Percentiles rank a stretch among this genome's conserved stretches.
phyloP scores from a whole-genome alignment of 192 early-diverging fungal species.

The Podila horticola region DNA sequence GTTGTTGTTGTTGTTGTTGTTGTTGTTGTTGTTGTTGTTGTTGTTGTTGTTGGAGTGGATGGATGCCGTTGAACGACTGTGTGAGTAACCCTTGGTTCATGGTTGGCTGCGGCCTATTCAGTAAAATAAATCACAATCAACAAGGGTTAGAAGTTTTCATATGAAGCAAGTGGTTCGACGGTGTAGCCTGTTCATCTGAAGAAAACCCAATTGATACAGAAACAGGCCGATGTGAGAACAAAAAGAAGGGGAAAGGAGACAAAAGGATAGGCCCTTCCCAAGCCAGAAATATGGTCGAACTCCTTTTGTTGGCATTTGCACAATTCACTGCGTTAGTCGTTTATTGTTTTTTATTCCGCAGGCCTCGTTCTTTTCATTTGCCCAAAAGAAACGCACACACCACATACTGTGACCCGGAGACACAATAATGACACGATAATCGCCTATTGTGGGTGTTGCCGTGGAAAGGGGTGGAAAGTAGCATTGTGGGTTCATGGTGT shows the following conservation, averaged over 20 bases:
- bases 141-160: background rate
- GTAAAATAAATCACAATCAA: background rate
- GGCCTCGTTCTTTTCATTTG: too few relatives aligned
- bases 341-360: too few relatives aligned
- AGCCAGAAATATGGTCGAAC: too few relatives aligned
- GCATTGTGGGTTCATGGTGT: too few relatives aligned
- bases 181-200: background rate
- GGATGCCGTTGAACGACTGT: constrained; percentile 25
- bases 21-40: constrained; percentile 19
- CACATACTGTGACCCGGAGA: background rate
- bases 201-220: background rate
- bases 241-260: constrained; percentile 4
- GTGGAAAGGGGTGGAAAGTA: too few relatives aligned
- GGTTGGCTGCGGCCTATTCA: constrained; percentile 12
- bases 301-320: too few relatives aligned
- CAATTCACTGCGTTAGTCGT: too few relatives aligned
- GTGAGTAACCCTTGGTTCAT: constrained; percentile 19
- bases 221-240: background rate
- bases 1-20: too few relatives aligned
- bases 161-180: background rate
- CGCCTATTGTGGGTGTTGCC: too few relatives aligned
- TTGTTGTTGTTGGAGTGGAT: constrained; percentile 44
- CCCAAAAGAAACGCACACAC: background rate
- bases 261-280: background rate
- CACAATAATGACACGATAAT: too few relatives aligned